phyloP scores from a whole-genome alignment of 2,329 filamentous ascomycete genomes.

The Verticillium nubilum region DNA sequence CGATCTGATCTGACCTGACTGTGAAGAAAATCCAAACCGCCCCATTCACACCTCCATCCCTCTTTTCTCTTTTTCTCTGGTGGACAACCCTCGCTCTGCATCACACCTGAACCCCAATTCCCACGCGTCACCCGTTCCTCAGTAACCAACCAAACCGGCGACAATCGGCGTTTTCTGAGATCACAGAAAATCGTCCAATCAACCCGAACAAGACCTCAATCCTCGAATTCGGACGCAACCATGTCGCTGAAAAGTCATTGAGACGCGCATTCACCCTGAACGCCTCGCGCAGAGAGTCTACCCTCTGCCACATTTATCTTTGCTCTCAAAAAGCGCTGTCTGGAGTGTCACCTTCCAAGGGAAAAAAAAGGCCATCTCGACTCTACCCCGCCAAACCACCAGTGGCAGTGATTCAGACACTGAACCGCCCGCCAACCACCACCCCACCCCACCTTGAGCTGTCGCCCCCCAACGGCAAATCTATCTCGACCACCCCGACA shows the following conservation, averaged over 20 bases:
- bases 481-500: background rate
- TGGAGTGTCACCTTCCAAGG: conserved; percentile 5
- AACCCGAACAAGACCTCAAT: conserved; percentile 1
- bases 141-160: background rate
- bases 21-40: background rate
- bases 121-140: background rate
- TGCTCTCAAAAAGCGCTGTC: conserved; percentile 4
- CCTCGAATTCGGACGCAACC: conserved; percentile 6
- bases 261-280: conserved; percentile 1
- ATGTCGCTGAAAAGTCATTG: conserved; percentile 12
- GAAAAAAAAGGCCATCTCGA: conserved; percentile 5
- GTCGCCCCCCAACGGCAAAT: background rate
- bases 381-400: conserved; percentile 1
- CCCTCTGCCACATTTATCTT: conserved; percentile 1
- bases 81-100: background rate
- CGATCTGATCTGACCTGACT: background rate
- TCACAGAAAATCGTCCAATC: background rate
- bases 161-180: background rate
- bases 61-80: background rate
- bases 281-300: conserved; percentile 8
- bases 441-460: conserved; percentile 2
- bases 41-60: background rate
- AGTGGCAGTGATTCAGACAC: conserved; percentile 4
- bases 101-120: background rate
- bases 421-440: background rate